Percentiles rank a stretch among this genome's conserved stretches.
phyloP scores from a whole-genome alignment of 2,329 filamentous ascomycete species.

The Amphichorda felina region DNA sequence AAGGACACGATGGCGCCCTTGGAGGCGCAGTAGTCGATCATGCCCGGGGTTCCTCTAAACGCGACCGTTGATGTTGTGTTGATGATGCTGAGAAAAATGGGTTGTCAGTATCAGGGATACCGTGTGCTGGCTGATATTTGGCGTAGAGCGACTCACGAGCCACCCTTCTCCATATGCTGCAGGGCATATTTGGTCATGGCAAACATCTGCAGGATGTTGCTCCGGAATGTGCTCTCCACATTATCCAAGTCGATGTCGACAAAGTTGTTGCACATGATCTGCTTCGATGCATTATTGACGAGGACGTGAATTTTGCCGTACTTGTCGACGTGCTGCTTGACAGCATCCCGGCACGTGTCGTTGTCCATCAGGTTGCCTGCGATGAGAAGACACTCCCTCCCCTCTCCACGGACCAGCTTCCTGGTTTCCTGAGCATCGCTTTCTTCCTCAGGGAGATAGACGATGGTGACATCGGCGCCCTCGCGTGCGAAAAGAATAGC shows the following conservation, averaged over 20 bases:
- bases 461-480: slow-evolving; percentile 62
- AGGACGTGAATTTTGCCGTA: slow-evolving; percentile 35
- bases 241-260: slow-evolving; percentile 39
- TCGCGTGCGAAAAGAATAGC: slow-evolving; percentile 74
- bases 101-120: too few relatives aligned
- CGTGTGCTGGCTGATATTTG: too few relatives aligned
- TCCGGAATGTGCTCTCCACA: slow-evolving; percentile 43
- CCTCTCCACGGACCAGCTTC: slow-evolving; percentile 50
- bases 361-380: slow-evolving; percentile 35
- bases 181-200: too few relatives aligned
- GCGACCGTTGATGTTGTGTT: too few relatives aligned
- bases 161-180: too few relatives aligned
- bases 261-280: slow-evolving; percentile 39
- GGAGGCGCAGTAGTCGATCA: too few relatives aligned
- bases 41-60: too few relatives aligned
- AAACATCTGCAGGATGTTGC: slow-evolving; percentile 27
- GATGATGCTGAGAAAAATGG: too few relatives aligned
- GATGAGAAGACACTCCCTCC: slow-evolving; percentile 32
- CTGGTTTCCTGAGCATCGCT: slow-evolving; percentile 66
- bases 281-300: slow-evolving; percentile 48
- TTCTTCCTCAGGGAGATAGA: slow-evolving; percentile 65
- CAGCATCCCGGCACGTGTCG: slow-evolving; percentile 33
- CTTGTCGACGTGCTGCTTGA: slow-evolving; percentile 39
- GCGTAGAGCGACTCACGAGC: too few relatives aligned
- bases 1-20: too few relatives aligned